Base-by-base conservation (phyloP, 208 protist species). In the Zelonia costaricensis region DNA sequence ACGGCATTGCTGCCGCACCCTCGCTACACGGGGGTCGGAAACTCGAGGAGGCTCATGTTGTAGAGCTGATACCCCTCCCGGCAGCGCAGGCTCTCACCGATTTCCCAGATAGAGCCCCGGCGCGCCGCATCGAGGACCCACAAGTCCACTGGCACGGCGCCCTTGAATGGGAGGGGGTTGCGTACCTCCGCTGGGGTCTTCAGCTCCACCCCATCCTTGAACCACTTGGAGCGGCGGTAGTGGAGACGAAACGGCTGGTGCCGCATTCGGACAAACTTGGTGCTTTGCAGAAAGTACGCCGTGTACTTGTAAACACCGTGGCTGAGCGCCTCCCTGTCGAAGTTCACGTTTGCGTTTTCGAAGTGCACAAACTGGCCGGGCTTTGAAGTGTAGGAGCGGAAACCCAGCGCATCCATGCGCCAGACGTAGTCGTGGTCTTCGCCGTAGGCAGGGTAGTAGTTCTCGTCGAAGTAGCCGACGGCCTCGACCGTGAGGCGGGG, bases 401-500 rank as follows among this genome's bases (percentile, higher is more conserved):
- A 88, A 18, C 82, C 78, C 0, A 80, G 47, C 12, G 63, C 44
- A 0, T 27, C 1, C n/a, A 54, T 27, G 4, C 82, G 77, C 54
- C 49, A 76, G 9, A 45, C 31, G 25, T 68, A 74, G 62, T 84
- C 78, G 59, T 72, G 43, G 51, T 88, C 81, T 49, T 88, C 81
- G 18, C 75, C 69, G 55, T 84, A 84, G 20, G 62, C 57, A 0
- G 81, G 81, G 57, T 74, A 88, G 44, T 65, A 82, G 57, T 88
- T 88, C 44, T 88, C 77, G 45, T 88, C 81, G 12, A 82, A 75
- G 20, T 79, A 62, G 1, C 78, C 82, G 3, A 78, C 78, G 1
- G 71, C 80, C 4, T 49, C 69, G 10, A 88, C 43, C n/a, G 57
- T 35, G 12, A 84, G 68, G 7, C 77, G 82, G 13, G 78, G 69